Evolutionary conservation across 2,329 filamentous ascomycete genomes (phyloP).

Genomic region (Venturia pyrina): DNA sequence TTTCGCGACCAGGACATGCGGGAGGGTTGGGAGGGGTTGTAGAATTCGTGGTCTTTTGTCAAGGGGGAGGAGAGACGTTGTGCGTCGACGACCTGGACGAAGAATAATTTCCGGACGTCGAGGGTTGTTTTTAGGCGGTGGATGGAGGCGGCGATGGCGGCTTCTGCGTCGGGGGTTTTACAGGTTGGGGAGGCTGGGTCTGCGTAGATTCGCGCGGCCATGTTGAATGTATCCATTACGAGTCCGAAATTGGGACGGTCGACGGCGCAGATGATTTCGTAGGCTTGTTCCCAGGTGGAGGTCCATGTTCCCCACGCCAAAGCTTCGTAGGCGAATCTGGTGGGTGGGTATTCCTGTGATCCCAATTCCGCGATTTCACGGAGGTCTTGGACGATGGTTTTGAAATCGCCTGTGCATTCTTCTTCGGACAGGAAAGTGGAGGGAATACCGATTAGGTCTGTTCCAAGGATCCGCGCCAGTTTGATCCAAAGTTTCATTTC

Average conservation of each 20-base stretch:
- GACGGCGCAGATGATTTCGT: slow-evolving; percentile 56
- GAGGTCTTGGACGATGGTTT: slow-evolving; percentile 53
- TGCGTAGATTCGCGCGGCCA: slow-evolving; percentile 60
- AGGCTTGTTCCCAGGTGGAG: slow-evolving; percentile 62
- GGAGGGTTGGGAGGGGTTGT: slow-evolving; percentile 46
- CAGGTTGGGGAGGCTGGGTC: slow-evolving; percentile 50
- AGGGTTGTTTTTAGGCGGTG: slow-evolving; percentile 43
- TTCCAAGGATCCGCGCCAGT: slow-evolving; percentile 52
- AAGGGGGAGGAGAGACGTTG: slow-evolving; percentile 52
- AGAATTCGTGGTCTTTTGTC: slow-evolving; percentile 45
- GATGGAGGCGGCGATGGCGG: slow-evolving; percentile 45
- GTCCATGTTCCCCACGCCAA: slow-evolving; percentile 62
- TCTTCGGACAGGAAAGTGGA: slow-evolving; percentile 54
- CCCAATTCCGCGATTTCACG: slow-evolving; percentile 58
- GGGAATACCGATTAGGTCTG: slow-evolving; percentile 65
- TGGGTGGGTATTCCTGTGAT: slow-evolving; percentile 41
- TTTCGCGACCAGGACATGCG: slow-evolving; percentile 75
- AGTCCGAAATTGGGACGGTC: slow-evolving; percentile 63
- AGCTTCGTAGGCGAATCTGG: slow-evolving; percentile 65
- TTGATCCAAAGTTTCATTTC: slow-evolving; percentile 62
- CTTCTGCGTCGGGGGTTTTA: slow-evolving; percentile 44
- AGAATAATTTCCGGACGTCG: slow-evolving; percentile 58
- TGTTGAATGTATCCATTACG: slow-evolving; percentile 71
- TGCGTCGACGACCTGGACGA: slow-evolving; percentile 67
- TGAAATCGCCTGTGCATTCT: slow-evolving; percentile 41